phyloP scores from a whole-genome alignment of 352 stramenopile genomes.

The Phytophthora pluvialis region DNA sequence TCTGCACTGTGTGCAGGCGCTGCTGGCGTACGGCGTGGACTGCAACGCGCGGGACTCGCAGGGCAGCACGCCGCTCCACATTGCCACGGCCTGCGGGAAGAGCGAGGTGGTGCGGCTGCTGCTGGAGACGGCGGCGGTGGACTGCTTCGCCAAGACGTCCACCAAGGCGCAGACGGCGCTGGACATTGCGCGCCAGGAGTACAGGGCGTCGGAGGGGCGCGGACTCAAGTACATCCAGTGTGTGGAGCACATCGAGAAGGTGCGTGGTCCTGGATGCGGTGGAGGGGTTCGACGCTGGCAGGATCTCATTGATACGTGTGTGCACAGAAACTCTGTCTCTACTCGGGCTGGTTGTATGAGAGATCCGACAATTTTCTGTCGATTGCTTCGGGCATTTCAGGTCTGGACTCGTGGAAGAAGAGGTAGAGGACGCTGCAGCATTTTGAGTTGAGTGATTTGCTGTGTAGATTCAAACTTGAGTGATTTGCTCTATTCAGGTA shows the following conservation, averaged over 20 bases:
- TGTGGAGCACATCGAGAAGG: slow-evolving; percentile 84
- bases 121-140: slow-evolving; percentile 53
- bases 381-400: slow-evolving; percentile 69
- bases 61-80: slow-evolving; percentile 72
- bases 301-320: slow-evolving; percentile 13
- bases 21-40: slow-evolving; percentile 64
- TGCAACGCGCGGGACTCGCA: slow-evolving; percentile 63
- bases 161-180: slow-evolving; percentile 68
- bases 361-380: slow-evolving; percentile 84
- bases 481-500: slow-evolving; percentile 51
- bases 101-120: slow-evolving; percentile 74
- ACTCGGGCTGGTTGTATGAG: slow-evolving; percentile 85
- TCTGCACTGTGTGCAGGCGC: slow-evolving; percentile 58
- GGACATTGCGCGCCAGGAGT: slow-evolving; percentile 72
- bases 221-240: slow-evolving; percentile 63
- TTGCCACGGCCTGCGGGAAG: slow-evolving; percentile 64
- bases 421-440: slow-evolving; percentile 40
- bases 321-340: slow-evolving; percentile 76
- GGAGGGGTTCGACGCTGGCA: neutral
- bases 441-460: neutral
- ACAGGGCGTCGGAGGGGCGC: slow-evolving; percentile 44
- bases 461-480: neutral
- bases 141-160: slow-evolving; percentile 61
- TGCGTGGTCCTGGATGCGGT: slow-evolving; percentile 19
- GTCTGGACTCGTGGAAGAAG: slow-evolving; percentile 85